A percentile compares a stretch with the other conserved stretches of the same genome.
Conservation (phyloP, 768 basidiomycete species). For the Russula sp. region DNA sequence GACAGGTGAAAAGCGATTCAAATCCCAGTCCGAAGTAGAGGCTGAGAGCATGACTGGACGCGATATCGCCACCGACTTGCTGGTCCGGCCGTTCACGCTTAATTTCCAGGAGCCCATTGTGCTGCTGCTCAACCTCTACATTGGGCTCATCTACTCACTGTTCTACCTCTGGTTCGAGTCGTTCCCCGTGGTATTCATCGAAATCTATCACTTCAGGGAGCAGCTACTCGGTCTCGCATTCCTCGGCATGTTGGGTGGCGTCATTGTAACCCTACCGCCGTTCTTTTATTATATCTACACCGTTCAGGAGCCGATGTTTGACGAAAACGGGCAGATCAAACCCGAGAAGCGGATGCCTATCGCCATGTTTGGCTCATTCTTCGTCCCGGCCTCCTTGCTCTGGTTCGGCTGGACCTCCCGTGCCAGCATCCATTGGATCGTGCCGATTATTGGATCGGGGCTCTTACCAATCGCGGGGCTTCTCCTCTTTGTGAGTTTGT, state of each 20-base stretch:
- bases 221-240: conserved; percentile 32
- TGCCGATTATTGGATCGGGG: conserved; percentile 31
- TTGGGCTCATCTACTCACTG: conserved; percentile 31
- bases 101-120: conserved; percentile 32
- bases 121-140: conserved; percentile 31
- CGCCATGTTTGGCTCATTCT: conserved; percentile 31
- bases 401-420: conserved; percentile 33
- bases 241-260: conserved; percentile 23
- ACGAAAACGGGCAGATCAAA: conserved; percentile 20
- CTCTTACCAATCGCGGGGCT: conserved; percentile 30
- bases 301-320: conserved; percentile 17
- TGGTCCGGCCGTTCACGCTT: conserved; percentile 32
- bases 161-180: conserved; percentile 35
- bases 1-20: conserved; percentile 29
- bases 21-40: conserved; percentile 29
- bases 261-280: conserved; percentile 6
- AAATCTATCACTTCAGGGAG: conserved; percentile 31
- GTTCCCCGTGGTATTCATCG: conserved; percentile 33
- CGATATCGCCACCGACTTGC: conserved; percentile 26
- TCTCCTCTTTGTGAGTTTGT: conserved; percentile 30
- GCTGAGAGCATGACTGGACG: conserved; percentile 23
- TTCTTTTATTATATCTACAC: conserved; percentile 18
- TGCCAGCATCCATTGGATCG: conserved; percentile 33
- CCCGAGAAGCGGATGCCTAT: conserved; percentile 33
- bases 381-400: conserved; percentile 32